Conservation (phyloP, 257 asterid genomes). For the Nicotiana tabacum region DNA sequence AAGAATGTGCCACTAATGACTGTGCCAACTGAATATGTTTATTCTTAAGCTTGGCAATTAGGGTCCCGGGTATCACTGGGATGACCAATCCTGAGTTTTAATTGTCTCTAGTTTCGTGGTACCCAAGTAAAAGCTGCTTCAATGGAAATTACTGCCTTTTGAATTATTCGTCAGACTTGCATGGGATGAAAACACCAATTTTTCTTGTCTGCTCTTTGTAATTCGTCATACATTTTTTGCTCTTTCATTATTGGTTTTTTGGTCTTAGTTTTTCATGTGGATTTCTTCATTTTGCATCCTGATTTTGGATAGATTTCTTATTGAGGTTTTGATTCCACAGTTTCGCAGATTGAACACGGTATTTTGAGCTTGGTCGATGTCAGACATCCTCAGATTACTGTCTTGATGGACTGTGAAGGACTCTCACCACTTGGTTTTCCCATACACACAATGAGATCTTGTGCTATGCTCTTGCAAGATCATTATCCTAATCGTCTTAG, state of each 20-base stretch:
- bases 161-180: not conserved
- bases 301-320: not conserved
- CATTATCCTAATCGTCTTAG: constrained; percentile 43
- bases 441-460: constrained; percentile 39
- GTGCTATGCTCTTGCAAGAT: constrained; percentile 45
- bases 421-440: constrained; percentile 46
- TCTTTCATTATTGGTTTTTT: not conserved
- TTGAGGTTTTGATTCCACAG: constrained; percentile 19
- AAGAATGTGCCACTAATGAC: not conserved
- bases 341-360: constrained; percentile 43
- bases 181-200: constrained; percentile 1
- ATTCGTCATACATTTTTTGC: not conserved
- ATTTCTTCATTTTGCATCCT: not conserved
- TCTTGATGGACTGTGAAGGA: constrained; percentile 45
- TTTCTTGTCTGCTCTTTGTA: not conserved
- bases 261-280: not conserved
- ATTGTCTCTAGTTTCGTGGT: not conserved
- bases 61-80: not conserved
- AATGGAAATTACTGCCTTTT: not conserved
- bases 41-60: too few relatives aligned
- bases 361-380: constrained; percentile 24
- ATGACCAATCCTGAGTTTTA: not conserved
- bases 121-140: not conserved
- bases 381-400: constrained; percentile 36
- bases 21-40: too few relatives aligned